Base-by-base conservation (phyloP, 1,139 yeast genomes). In the Meyerozyma guilliermondii region DNA sequence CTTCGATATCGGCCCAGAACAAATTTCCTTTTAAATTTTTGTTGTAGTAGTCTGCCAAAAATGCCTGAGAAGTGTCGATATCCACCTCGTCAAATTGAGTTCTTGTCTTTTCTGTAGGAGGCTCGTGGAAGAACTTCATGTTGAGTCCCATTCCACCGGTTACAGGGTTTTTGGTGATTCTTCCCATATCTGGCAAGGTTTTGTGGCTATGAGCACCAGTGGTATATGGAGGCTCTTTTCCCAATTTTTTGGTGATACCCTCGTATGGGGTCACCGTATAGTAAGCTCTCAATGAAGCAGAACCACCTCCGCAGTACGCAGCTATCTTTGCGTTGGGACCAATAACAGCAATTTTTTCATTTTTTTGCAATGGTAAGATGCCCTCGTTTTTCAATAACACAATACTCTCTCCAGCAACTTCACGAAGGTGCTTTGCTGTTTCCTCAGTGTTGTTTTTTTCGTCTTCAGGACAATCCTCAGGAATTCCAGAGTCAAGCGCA, bases 1-100 rank as follows among this genome's bases (percentile, higher is more conserved):
- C 65, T 29, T 53, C 76, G 43, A 78, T 54, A 42, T 74, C 80
- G 41, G 65, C 66, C 50, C 68, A 79, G 54, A 50, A 62, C 31
- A 60, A 46, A 22, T 35, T 33, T 9, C 24, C 24, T 9, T 35
- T 23, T 3, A 33, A 14, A 33, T 33, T 22, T 13, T 33, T 33
- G 24, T 33, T 16, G 4, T 33, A 16, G 41, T 47, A 47, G 42
- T 47, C 50, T 16, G 45, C 42, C 23, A 47, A 39, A n/a, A 45
- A 26, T 39, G 46, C 35, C 7, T 42, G 39, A 6, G 46, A 39
- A 4, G 13, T 13, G n/a, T 35, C 30, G 20, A 36, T 39, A 30
- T 41, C 33, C 24, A 44, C 38, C 40, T 46, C 42, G 20, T 47
- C 49, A 33, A 47, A 40, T 16, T 33, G 36, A 5, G 7, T 34